These are phyloP conservation scores for Rhypophila decipiens DNA, from an alignment of 495 filamentous ascomycete species.

Conservation along the genomic window DNA sequence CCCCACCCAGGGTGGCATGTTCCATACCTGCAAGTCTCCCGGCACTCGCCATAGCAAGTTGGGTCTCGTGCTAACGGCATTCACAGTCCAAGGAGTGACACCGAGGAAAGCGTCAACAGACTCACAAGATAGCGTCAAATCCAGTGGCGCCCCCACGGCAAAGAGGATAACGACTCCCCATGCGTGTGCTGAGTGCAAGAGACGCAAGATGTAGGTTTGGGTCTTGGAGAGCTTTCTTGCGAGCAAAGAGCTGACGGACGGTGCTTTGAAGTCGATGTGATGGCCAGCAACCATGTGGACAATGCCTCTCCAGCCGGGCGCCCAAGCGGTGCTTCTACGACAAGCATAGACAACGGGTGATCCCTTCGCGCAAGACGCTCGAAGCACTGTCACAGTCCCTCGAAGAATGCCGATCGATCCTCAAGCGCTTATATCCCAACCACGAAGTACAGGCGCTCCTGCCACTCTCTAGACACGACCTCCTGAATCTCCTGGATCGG, in stretches of 20 bases:
- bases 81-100: slow-evolving; percentile 40
- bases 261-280: slow-evolving; percentile 41
- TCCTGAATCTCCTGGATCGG: slow-evolving; percentile 44
- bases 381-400: slow-evolving; percentile 52
- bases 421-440: slow-evolving; percentile 49
- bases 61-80: slow-evolving; percentile 5
- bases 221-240: neutral
- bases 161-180: slow-evolving; percentile 53
- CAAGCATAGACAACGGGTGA: slow-evolving; percentile 53
- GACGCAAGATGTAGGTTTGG: slow-evolving; percentile 50
- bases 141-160: slow-evolving; percentile 29
- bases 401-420: slow-evolving; percentile 51
- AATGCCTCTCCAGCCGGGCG: slow-evolving; percentile 51
- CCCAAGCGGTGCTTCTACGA: slow-evolving; percentile 55
- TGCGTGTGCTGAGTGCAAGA: slow-evolving; percentile 54
- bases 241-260: neutral
- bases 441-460: slow-evolving; percentile 46
- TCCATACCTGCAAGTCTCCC: slow-evolving; percentile 40
- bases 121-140: slow-evolving; percentile 38
- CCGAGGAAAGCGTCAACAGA: slow-evolving; percentile 41
- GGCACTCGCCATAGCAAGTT: neutral
- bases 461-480: slow-evolving; percentile 45
- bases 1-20: slow-evolving; percentile 47
- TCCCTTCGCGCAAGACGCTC: slow-evolving; percentile 53
- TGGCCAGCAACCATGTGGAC: slow-evolving; percentile 52